A percentile compares a stretch with the other conserved stretches of the same genome.
Conservation (phyloP, 2,329 filamentous ascomycete species). For the Fusarium brachygibbosum region DNA sequence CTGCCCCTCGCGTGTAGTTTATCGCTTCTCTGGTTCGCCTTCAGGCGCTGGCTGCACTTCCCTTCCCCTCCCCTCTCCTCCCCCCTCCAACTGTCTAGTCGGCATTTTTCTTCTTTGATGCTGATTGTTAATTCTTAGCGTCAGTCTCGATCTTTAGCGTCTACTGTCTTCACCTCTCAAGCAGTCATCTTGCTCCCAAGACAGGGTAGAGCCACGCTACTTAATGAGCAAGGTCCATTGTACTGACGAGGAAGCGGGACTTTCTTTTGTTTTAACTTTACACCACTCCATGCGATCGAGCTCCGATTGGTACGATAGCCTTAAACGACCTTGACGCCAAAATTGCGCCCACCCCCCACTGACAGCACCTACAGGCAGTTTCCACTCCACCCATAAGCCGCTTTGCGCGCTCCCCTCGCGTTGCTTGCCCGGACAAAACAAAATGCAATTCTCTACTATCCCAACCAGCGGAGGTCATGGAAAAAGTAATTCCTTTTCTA, state of each 20-base stretch:
- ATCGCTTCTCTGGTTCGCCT: constrained; percentile 15
- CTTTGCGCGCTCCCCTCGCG: constrained; percentile 2
- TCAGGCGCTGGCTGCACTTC: constrained; percentile 3
- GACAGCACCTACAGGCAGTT: too few species aligned
- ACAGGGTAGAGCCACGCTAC: constrained; percentile 7
- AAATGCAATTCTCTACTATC: not conserved
- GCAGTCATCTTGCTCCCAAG: constrained; percentile 25
- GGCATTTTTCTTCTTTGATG: constrained; percentile 39
- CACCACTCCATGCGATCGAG: constrained; percentile 50
- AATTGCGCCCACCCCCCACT: constrained; percentile 39
- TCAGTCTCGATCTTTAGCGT: constrained; percentile 33
- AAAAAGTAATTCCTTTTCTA: not conserved
- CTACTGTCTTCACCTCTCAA: constrained; percentile 20
- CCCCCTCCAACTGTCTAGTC: constrained; percentile 9
- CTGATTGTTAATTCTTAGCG: constrained; percentile 37
- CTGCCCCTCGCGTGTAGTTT: constrained; percentile 24
- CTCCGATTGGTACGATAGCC: constrained; percentile 54
- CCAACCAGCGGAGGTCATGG: not conserved
- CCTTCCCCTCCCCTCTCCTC: not conserved
- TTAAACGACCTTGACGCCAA: constrained; percentile 42
- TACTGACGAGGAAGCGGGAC: constrained; percentile 25
- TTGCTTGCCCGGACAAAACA: not conserved
- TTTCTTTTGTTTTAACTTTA: constrained; percentile 46
- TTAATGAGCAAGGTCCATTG: not conserved
- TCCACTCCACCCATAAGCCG: constrained; percentile 35